Evolutionary conservation across 371 early-diverging fungal species (phyloP), one percentile per base, ranked within the genome.

Genomic region (Mortierella sp.): DNA sequence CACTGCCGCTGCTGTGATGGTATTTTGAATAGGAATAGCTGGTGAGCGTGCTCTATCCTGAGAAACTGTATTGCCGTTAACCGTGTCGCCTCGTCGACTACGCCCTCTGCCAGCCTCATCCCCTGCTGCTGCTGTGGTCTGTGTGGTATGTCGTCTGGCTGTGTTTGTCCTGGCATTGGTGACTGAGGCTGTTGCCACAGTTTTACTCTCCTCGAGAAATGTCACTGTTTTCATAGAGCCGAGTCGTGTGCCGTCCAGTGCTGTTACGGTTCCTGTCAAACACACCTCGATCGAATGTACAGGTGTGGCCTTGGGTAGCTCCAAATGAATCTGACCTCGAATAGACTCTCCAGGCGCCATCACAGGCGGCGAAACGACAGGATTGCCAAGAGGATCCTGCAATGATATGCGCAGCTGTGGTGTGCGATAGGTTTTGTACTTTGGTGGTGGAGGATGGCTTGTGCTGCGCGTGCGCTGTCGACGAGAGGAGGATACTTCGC

Each of bases 331-430:
- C 46, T 76, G 76, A 0, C 76, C 76, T 34, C 76, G 68, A 37
- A 76, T 65, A 8, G 76, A 76, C 39, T 76, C 76, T 21, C 76
- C 76, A 25, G 76, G 76, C 2, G 76, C 76, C 76, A 76, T 76
- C 10, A 76, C 76, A 2, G 76, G 76, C 17, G 76, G 53, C 1
- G 76, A 76, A 19, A 76, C 61, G 14, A 64, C 65, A 10, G 60
- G 57, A 43, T 68, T 68, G 22, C 76, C 76, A 10, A 48, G 27
- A 16, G 57, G 37, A 46, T 76, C 76, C 57, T 76, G 76, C 19
- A 76, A 50, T 0, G 76, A 76, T 49, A 76, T 68, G 61, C 76
- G 76, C 41, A 76, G 61, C 24, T 76, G 76, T 13, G 76, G 76
- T 25, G 76, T 76, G 31, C 69, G 64, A 29, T 48, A 65, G 2